These are phyloP conservation scores for Vitis hybrid DNA, from an alignment of 177 flowering plant species.

Conservation along the genomic window DNA sequence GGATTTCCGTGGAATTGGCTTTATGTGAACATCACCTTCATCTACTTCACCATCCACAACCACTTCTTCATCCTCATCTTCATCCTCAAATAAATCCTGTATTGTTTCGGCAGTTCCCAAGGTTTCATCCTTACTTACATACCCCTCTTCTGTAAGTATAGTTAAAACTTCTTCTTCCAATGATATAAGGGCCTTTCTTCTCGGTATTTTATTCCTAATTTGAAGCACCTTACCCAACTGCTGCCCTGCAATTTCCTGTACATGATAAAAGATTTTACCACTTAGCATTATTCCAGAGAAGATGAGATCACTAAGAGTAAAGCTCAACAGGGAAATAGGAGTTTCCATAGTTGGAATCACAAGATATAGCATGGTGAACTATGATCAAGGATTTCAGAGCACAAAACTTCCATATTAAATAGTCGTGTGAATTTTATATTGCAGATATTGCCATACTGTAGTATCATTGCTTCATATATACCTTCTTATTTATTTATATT, in stretches of 20 bases:
- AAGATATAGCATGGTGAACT: background rate
- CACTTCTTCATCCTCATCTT: conserved; percentile 93
- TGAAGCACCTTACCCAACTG: conserved; percentile 71
- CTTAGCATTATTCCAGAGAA: background rate
- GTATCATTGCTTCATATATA: too few relatives aligned
- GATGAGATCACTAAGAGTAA: background rate
- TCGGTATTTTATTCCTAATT: conserved; percentile 72
- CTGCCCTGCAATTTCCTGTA: conserved; percentile 85
- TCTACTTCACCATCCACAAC: conserved; percentile 97
- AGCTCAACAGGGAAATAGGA: background rate
- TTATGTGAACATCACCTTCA: conserved; percentile 97
- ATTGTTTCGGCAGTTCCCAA: conserved; percentile 39
- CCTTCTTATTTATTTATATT: too few relatives aligned
- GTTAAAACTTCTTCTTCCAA: conserved; percentile 75
- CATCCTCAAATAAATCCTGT: conserved; percentile 69
- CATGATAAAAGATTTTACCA: conserved; percentile 3
- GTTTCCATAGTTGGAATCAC: background rate
- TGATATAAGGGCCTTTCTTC: conserved; percentile 79
- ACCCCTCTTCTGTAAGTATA: conserved; percentile 84
- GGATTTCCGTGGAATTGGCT: conserved; percentile 60
- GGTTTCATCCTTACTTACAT: conserved; percentile 54
- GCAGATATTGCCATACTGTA: background rate
- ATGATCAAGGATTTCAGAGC: background rate
- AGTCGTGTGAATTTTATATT: too few relatives aligned
- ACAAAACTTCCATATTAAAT: background rate